These are phyloP conservation scores for Claviceps africana DNA, from an alignment of 2,329 filamentous ascomycete genomes.

Conservation along the genomic window DNA sequence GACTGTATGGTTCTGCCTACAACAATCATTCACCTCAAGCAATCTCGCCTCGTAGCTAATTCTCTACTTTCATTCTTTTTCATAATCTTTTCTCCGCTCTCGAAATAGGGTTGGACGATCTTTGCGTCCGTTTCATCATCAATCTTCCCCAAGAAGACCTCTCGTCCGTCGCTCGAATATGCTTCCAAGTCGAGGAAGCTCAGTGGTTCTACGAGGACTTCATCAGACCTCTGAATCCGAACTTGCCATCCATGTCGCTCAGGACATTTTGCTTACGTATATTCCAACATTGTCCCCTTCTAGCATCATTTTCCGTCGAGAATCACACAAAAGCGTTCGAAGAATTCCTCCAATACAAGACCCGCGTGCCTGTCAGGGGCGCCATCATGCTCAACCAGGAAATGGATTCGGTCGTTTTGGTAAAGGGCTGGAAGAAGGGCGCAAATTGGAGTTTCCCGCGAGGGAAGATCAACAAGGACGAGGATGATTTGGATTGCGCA, in stretches of 20 bases:
- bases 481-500: conserved; percentile 85
- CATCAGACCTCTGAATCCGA: conserved; percentile 76
- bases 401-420: conserved; percentile 90
- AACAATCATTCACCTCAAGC: neutral
- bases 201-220: conserved; percentile 99
- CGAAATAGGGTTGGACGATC: conserved; percentile 74
- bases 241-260: conserved; percentile 71
- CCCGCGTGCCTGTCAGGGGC: conserved; percentile 80
- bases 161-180: conserved; percentile 80
- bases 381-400: conserved; percentile 82
- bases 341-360: conserved; percentile 89
- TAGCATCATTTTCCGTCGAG: conserved; percentile 65
- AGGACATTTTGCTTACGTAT: conserved; percentile 79
- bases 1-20: conserved; percentile 50
- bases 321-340: conserved; percentile 75
- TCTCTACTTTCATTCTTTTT: neutral
- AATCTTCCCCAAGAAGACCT: conserved; percentile 90
- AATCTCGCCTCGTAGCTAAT: conserved; percentile 11
- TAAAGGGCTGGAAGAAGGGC: conserved; percentile 96
- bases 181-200: conserved; percentile 96
- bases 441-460: conserved; percentile 93
- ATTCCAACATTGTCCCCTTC: conserved; percentile 84
- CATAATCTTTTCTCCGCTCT: neutral
- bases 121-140: conserved; percentile 95
- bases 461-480: conserved; percentile 97